Evolutionary conservation across 495 filamentous ascomycete species (phyloP), one percentile per base, ranked within the genome.

Genomic region (Neurospora africana): DNA sequence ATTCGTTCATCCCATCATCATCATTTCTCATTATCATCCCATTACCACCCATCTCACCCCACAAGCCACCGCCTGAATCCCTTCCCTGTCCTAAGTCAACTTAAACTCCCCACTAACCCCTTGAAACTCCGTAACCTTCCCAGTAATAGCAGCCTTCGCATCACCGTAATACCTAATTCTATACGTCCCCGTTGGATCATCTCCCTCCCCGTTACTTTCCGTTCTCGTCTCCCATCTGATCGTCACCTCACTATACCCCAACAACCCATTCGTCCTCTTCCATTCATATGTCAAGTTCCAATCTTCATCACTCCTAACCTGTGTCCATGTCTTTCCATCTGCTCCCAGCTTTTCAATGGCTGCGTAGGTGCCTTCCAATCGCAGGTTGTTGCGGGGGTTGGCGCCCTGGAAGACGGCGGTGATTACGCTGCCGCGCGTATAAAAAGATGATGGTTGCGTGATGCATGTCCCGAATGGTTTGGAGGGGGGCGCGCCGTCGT

Each of bases 351-450:
- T 84, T 85, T 98, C 94, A 2, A 97, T 88, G 3, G 90, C 91
- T 7, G 90, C 90, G 75, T 89, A 97, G 2, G 94, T 97, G 9
- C 87, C 89, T 76, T 93, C 94, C 30, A 92, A 87, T 6, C 89
- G 87, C 37, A 98, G 84, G 73, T 97, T 91, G 78, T 99, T 98
- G 19, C 95, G 86, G 61, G 95, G 95, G 76, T 97, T 97, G 3
- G 95, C 94, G 47, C 91, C 95, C 7, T 92, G 87, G 79, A 99
- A 99, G 0, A 86, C 90, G 1, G 86, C 90, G 41, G 82, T 88
- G 69, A 94, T 86, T 19, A 85, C 85, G 44, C 87, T 84, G 37
- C 93, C 93, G 10, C 84, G 82, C 1, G 80, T 65, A 75, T 93
- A 97, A 0, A 83, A 79, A 17, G 81, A 69, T 1, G 72, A 67